Evolutionary conservation across 169 alveolate species (phyloP), one percentile per base, ranked within the genome.

Genomic region (Babesia divergens): DNA sequence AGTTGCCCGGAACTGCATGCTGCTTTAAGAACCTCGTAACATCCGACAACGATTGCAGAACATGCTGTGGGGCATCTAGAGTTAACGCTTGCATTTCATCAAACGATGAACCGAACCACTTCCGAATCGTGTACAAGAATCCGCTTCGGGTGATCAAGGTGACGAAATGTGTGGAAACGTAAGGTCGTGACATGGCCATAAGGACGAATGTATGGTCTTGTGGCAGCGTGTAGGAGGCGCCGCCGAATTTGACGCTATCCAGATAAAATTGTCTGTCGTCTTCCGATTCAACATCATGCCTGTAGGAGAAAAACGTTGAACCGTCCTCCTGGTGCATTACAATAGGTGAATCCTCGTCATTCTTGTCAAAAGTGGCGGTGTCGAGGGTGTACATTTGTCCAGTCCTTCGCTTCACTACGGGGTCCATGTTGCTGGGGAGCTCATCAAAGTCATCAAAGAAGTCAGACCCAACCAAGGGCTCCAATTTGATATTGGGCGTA

Each of bases 141-240:
- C 60, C 72, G 8, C 13, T 24, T 31, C 59, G 56, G 11, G 72
- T 62, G 37, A 62, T 49, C 50, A 62, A 46, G 31, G 60, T 62
- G 44, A 32, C 59, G 18, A 13, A 62, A 49, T 62, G 22, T 44
- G 44, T 43, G 9, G 60, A 0, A 24, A 46, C 50, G 29, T 6
- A 20, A 14, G 59, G 60, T 3, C 20, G 28, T 6, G 59, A 16
- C 47, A 35, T 13, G n/a, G 59, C 72, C 35, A 62, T 7, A 11
- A 62, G 59, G n/a, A 62, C 56, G 47, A 62, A 62, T n/a, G 56
- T 29, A 50, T 29, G 44, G 2, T 35, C 44, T 34, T 4, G n/a
- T 0, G 72, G 72, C 53, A 62, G 6, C 14, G 59, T 1, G 60
- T 62, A 51, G 35, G 43, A 58, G 16, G 47, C 35, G 34, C 20